Base-by-base conservation (phyloP, 192 early-diverging fungal genomes). In the Lunasporangiospora selenospora region DNA sequence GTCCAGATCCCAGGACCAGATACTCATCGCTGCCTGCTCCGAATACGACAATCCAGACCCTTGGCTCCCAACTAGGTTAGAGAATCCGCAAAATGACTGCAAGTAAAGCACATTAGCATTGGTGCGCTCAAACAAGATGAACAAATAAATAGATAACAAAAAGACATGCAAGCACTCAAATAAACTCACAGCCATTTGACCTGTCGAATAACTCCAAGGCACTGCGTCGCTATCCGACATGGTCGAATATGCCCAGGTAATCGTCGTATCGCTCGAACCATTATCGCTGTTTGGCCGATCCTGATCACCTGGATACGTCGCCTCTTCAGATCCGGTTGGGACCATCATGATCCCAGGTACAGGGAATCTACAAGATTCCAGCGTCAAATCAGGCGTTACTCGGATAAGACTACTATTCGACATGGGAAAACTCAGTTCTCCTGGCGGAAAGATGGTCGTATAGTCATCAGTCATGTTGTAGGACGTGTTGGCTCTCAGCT, bases 1-100 rank as follows among this genome's bases (percentile, higher is more conserved):
- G 27, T 63, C 50, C 15, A 73, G 27, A 53, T 73, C 69, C 69
- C 69, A 73, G 4, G 69, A 73, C 69, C 69, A 73, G n/a, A 73
- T 62, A 7, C 48, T 58, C 69, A 73, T 73, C 1, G 60, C 59
- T 11, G 60, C 42, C 4, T 63, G 69, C 16, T 73, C 69, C 24
- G 60, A 57, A 21, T 33, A 73, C 9, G 69, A 38, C 21, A 73
- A 30, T 0, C 23, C 16, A 15, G 46, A 43, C 0, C 58, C 23
- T 12, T 43, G 37, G 29, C 54, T 38, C 10, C 58, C 39, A 0
- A 58, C 24, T n/a, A 73, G 32, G 0, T 46, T 24, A 4, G 69
- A 63, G 26, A 53, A 63, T 9, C 69, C 69, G 33, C 69, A 73
- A 13, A n/a, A n/a, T n/a, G n/a, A n/a, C n/a, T n/a, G n/a, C n/a